Percentiles rank a stretch among this genome's conserved stretches.
These are phyloP conservation scores for Trichophyton verrucosum DNA, from an alignment of 2,329 filamentous ascomycete genomes.

Conservation along the genomic window DNA sequence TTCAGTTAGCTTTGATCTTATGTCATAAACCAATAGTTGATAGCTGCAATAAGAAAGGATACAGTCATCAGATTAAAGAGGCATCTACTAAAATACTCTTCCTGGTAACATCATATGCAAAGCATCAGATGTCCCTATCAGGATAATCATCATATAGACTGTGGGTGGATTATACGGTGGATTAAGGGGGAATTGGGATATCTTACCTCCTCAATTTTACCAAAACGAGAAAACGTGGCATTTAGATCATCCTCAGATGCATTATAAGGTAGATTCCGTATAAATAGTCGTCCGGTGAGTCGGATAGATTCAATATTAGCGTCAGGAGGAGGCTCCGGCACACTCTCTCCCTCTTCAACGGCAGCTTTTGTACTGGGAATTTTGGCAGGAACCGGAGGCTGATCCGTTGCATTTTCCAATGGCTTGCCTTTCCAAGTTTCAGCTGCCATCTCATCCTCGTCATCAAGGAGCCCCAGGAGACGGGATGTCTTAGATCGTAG, in stretches of 20 bases:
- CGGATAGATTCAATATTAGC: slow-evolving; percentile 50
- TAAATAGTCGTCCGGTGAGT: slow-evolving; percentile 66
- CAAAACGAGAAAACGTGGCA: slow-evolving; percentile 56
- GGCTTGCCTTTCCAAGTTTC: slow-evolving; percentile 10
- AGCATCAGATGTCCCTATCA: slow-evolving; percentile 99
- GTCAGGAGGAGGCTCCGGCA: slow-evolving; percentile 28
- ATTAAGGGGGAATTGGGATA: slow-evolving; percentile 6
- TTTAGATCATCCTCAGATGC: slow-evolving; percentile 66
- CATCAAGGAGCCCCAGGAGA: slow-evolving; percentile 69
- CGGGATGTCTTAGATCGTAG: slow-evolving; percentile 77
- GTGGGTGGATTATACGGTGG: slow-evolving; percentile 6
- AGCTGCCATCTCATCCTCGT: slow-evolving; percentile 33
- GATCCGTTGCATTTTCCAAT: neutral
- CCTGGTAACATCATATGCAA: slow-evolving; percentile 81
- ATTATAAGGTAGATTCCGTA: slow-evolving; percentile 77
- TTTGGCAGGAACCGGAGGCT: neutral
- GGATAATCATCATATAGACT: slow-evolving; percentile 73
- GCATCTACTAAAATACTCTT: slow-evolving; percentile 99
- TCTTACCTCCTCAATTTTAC: slow-evolving; percentile 77
- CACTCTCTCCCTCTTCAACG: slow-evolving; percentile 16
- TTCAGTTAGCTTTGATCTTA: slow-evolving; percentile 6
- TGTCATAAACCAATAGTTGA: slow-evolving; percentile 5
- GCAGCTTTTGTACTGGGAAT: slow-evolving; percentile 2
- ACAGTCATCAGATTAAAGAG: slow-evolving; percentile 69
- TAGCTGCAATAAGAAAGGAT: neutral